These are phyloP conservation scores for Diaporthe longicolla DNA, from an alignment of 2,329 filamentous ascomycete species.

Conservation along the genomic window DNA sequence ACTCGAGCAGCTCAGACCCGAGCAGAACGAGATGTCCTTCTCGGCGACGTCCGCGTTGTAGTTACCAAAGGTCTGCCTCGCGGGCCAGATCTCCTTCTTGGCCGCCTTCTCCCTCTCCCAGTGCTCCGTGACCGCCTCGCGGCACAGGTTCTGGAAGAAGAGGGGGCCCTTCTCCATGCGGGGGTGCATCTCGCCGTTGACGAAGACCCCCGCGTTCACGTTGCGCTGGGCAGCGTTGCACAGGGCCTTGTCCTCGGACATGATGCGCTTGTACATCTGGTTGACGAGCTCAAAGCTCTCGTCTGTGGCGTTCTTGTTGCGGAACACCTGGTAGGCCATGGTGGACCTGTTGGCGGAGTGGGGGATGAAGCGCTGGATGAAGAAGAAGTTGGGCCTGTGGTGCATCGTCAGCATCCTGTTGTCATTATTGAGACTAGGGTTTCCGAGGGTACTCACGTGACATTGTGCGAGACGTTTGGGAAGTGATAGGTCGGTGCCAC, in stretches of 20 bases:
- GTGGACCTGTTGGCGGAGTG: slow-evolving; percentile 62
- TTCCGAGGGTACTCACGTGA: slow-evolving; percentile 58
- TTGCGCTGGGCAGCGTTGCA: slow-evolving; percentile 73
- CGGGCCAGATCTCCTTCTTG: slow-evolving; percentile 52
- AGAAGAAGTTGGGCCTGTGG: slow-evolving; percentile 71
- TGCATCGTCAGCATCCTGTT: not conserved
- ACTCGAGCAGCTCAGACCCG: slow-evolving; percentile 34
- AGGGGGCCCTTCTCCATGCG: slow-evolving; percentile 71
- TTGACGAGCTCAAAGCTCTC: slow-evolving; percentile 70
- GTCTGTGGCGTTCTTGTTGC: slow-evolving; percentile 71
- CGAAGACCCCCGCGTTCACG: slow-evolving; percentile 71
- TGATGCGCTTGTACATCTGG: slow-evolving; percentile 73
- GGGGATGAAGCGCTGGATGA: slow-evolving; percentile 74
- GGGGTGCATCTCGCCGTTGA: slow-evolving; percentile 75
- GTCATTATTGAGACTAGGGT: slow-evolving; percentile 30
- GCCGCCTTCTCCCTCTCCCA: slow-evolving; percentile 46
- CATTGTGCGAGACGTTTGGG: slow-evolving; percentile 65
- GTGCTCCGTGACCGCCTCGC: slow-evolving; percentile 49
- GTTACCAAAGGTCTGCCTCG: slow-evolving; percentile 45
- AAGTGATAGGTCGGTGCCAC: slow-evolving; percentile 64
- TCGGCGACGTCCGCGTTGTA: slow-evolving; percentile 32
- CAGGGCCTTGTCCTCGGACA: slow-evolving; percentile 75
- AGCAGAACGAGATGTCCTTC: slow-evolving; percentile 28
- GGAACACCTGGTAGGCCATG: slow-evolving; percentile 75
- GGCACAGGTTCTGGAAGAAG: slow-evolving; percentile 56